Evolutionary conservation across 371 early-diverging fungal genomes (phyloP).

Genomic region (Mucor piriformis): DNA sequence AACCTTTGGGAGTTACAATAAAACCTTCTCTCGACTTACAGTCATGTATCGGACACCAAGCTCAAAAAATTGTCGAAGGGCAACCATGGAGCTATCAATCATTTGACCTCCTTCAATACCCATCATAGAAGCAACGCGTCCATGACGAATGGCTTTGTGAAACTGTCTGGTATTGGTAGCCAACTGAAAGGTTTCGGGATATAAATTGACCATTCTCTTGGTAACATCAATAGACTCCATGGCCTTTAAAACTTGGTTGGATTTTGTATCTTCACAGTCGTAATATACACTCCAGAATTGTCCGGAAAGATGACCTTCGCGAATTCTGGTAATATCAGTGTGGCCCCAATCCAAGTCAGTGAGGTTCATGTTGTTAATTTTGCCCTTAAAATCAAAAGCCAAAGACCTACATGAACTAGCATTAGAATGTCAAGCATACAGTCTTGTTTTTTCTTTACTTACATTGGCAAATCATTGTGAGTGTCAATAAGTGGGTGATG

Average conservation of each 20-base stretch:
- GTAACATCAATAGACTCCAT: constrained; percentile 65
- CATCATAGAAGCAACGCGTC: constrained; percentile 62
- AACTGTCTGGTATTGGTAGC: constrained; percentile 54
- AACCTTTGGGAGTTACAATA: too few relatives aligned
- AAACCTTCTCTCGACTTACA: constrained; percentile 31
- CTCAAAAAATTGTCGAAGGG: constrained; percentile 57
- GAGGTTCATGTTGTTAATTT: constrained; percentile 44
- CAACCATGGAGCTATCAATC: constrained; percentile 62
- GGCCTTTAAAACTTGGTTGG: constrained; percentile 42
- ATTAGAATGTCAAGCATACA: not conserved
- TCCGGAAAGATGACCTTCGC: constrained; percentile 54
- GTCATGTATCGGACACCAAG: constrained; percentile 75
- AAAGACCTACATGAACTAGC: constrained; percentile 23
- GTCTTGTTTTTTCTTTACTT: constrained; percentile 2
- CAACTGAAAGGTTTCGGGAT: constrained; percentile 56
- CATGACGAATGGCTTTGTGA: constrained; percentile 37
- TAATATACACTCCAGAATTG: constrained; percentile 71
- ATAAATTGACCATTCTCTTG: constrained; percentile 53
- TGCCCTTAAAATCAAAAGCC: constrained; percentile 36
- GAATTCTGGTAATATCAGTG: constrained; percentile 47
- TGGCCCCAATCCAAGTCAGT: constrained; percentile 38
- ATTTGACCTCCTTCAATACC: constrained; percentile 75
- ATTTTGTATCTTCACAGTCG: constrained; percentile 38
- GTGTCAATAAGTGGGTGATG: constrained; percentile 46
- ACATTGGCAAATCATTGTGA: constrained; percentile 53